phyloP scores from a whole-genome alignment of 495 filamentous ascomycete genomes.

The Xylaria flabelliformis region DNA sequence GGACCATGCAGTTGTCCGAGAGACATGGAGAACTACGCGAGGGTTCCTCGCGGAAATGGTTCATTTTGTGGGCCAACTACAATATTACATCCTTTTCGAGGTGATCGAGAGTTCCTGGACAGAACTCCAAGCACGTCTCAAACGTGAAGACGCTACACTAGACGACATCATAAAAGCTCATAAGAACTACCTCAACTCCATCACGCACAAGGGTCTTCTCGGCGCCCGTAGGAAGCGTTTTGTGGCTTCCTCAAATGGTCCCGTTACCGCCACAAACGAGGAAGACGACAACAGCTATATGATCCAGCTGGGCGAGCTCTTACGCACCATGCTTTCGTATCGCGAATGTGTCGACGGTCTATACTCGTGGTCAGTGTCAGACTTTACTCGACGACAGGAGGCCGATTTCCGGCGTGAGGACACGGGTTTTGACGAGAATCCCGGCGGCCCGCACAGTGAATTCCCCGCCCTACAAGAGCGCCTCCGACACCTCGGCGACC shows the following conservation, averaged over 20 bases:
- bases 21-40: constrained; percentile 88
- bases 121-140: constrained; percentile 78
- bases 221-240: constrained; percentile 63
- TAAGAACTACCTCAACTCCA: constrained; percentile 84
- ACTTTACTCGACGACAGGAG: constrained; percentile 91
- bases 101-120: constrained; percentile 97
- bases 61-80: constrained; percentile 94
- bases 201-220: constrained; percentile 95
- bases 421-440: constrained; percentile 40
- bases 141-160: constrained; percentile 82
- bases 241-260: constrained; percentile 48
- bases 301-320: constrained; percentile 85
- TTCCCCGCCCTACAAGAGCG: constrained; percentile 77
- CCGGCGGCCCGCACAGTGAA: constrained; percentile 54
- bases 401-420: constrained; percentile 70
- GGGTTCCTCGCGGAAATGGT: constrained; percentile 96
- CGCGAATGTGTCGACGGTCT: constrained; percentile 92
- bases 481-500: constrained; percentile 69
- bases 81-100: constrained; percentile 98
- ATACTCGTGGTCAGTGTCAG: constrained; percentile 90
- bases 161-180: constrained; percentile 96
- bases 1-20: constrained; percentile 74
- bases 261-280: constrained; percentile 47
- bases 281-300: constrained; percentile 84
- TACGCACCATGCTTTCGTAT: constrained; percentile 93